phyloP scores from a whole-genome alignment of 2,329 filamentous ascomycete genomes.

The Lomentospora prolificans region DNA sequence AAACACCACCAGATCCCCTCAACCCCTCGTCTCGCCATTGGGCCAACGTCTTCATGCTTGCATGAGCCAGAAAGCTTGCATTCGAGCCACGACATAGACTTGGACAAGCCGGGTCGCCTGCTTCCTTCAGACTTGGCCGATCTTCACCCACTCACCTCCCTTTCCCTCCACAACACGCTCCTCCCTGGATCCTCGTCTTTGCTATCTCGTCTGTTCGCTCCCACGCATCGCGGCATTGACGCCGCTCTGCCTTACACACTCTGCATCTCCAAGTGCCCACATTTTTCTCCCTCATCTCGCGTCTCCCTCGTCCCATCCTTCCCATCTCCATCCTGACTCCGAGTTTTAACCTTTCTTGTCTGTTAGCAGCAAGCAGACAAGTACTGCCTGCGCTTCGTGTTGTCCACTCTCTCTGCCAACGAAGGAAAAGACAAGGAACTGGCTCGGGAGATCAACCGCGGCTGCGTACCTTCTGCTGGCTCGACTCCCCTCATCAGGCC shows the following conservation, averaged over 20 bases:
- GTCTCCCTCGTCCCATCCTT: neutral
- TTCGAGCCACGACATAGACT: conserved; percentile 31
- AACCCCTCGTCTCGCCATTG: conserved; percentile 12
- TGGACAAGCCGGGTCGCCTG: conserved; percentile 11
- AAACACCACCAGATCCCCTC: conserved; percentile 2
- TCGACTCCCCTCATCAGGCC: neutral
- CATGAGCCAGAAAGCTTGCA: conserved; percentile 22
- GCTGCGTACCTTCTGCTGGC: neutral
- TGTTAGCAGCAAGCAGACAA: neutral
- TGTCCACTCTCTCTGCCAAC: neutral
- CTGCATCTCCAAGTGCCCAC: neutral
- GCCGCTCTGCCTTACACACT: neutral
- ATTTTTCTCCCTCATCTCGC: neutral
- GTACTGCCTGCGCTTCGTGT: neutral
- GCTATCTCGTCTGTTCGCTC: neutral
- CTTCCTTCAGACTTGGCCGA: neutral
- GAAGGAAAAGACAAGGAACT: neutral
- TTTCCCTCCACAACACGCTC: neutral
- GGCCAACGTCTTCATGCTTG: conserved; percentile 12
- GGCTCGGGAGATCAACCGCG: neutral
- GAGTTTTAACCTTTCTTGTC: neutral
- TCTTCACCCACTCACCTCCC: neutral
- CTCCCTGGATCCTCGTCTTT: neutral
- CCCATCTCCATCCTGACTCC: neutral
- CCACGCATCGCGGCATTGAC: neutral